Conservation (phyloP, 805 yeast species). For the Saturnispora bothae region DNA sequence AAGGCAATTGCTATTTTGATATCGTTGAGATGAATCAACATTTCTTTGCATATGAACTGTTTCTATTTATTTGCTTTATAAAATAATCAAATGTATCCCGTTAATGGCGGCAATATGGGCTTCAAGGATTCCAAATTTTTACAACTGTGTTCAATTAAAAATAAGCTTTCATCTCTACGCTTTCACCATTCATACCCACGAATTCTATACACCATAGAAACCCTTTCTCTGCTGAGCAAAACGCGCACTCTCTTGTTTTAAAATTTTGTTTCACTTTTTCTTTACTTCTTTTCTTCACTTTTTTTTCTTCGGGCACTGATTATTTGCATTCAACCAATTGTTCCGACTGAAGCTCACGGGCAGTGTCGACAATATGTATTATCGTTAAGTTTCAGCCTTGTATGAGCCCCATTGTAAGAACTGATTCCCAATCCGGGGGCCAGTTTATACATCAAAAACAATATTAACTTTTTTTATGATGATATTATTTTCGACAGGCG, state of each 20-base stretch:
- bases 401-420: conserved; percentile 30
- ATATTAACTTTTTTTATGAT: conserved; percentile 18
- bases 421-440: not conserved
- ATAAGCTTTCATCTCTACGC: no score
- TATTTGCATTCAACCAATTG: conserved; percentile 41
- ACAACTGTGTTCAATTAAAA: no score
- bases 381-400: conserved; percentile 58
- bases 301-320: conserved; percentile 29
- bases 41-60: no score
- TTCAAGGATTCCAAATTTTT: no score
- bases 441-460: not conserved
- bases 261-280: no score
- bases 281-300: no score
- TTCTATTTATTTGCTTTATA: no score
- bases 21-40: no score
- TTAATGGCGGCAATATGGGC: no score
- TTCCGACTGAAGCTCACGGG: conserved; percentile 43
- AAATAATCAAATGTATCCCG: no score
- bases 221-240: not conserved
- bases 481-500: conserved; percentile 38
- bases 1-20: no score
- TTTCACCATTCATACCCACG: no score
- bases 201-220: not conserved
- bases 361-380: conserved; percentile 38
- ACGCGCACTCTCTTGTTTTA: not conserved